Evolutionary conservation across 164 flowering plant genomes (phyloP).

Genomic region (Houttuynia cordata): DNA sequence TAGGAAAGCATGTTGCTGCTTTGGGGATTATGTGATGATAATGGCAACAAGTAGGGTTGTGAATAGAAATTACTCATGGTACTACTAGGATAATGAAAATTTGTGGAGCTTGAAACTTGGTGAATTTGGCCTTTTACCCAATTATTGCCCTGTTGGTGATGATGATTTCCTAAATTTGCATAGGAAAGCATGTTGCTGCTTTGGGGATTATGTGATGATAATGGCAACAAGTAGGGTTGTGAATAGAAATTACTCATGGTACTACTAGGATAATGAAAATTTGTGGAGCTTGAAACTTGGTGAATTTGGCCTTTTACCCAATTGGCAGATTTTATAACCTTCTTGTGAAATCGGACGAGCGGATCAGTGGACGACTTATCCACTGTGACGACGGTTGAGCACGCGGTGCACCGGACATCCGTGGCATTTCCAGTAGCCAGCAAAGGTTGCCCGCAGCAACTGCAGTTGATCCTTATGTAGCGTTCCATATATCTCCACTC

Average conservation of each 20-base stretch:
- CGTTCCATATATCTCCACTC: no score
- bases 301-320: not conserved
- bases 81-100: no score
- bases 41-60: not conserved
- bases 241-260: not conserved
- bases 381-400: not conserved
- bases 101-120: no score
- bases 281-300: no score
- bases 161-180: not conserved
- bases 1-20: not conserved
- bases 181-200: not conserved
- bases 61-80: not conserved
- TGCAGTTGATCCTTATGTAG: not conserved
- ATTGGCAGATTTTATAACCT: not conserved
- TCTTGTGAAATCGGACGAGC: not conserved
- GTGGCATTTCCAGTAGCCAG: not conserved
- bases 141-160: not conserved
- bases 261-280: no score
- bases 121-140: not conserved
- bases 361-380: not conserved
- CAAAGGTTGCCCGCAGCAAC: not conserved
- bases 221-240: not conserved
- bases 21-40: not conserved
- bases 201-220: not conserved
- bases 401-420: not conserved